Evolutionary conservation across 495 filamentous ascomycete species (phyloP).

Genomic region (Podospora didyma): DNA sequence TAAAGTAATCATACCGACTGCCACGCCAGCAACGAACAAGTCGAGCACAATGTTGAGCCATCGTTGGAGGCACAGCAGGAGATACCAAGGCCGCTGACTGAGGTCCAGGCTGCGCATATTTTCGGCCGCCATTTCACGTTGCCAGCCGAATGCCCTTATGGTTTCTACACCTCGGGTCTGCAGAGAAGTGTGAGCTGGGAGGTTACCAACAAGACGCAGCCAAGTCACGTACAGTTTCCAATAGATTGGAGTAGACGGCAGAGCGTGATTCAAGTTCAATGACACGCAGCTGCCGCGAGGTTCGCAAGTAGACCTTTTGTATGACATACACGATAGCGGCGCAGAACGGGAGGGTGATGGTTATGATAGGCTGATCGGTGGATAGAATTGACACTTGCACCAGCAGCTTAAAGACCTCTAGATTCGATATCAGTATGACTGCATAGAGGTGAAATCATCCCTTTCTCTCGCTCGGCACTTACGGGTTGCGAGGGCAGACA

Average conservation of each 20-base stretch:
- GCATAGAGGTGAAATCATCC: too few species aligned
- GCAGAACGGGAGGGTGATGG: slow-evolving; percentile 30
- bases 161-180: slow-evolving; percentile 35
- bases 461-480: slow-evolving; percentile 1
- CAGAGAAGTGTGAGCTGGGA: not conserved
- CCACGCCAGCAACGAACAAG: slow-evolving; percentile 34
- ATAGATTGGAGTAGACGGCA: slow-evolving; percentile 56
- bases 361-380: slow-evolving; percentile 41
- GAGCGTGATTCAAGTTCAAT: slow-evolving; percentile 61
- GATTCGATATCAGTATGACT: not conserved
- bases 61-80: slow-evolving; percentile 39
- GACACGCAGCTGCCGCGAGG: slow-evolving; percentile 60
- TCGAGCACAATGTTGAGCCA: slow-evolving; percentile 45
- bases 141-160: slow-evolving; percentile 47
- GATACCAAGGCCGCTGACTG: slow-evolving; percentile 39
- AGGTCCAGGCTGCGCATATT: slow-evolving; percentile 25
- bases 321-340: slow-evolving; percentile 44
- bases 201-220: slow-evolving; percentile 1
- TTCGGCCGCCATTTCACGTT: slow-evolving; percentile 13
- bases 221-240: slow-evolving; percentile 37
- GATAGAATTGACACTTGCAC: slow-evolving; percentile 37
- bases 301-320: slow-evolving; percentile 59
- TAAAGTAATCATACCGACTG: slow-evolving; percentile 40
- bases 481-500: slow-evolving; percentile 12
- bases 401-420: slow-evolving; percentile 26